Percentiles rank a stretch among this genome's conserved stretches.
Conservation (phyloP, 1,284 basidiomycete genomes). For the Sphagnurus paluster region DNA sequence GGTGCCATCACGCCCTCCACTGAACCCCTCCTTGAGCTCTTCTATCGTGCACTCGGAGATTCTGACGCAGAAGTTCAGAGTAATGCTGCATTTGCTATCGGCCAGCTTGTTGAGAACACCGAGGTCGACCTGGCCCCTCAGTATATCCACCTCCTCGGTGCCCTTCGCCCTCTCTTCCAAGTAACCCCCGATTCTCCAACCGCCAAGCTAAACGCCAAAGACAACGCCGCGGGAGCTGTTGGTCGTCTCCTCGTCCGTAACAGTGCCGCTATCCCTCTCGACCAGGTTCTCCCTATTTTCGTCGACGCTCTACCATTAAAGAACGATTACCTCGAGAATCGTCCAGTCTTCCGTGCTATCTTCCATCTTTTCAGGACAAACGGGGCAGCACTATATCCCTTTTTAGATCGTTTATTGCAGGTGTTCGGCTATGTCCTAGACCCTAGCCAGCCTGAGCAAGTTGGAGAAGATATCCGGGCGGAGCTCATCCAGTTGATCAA, state of each 20-base stretch:
- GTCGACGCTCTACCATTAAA: slow-evolving; percentile 83
- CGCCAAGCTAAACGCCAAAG: slow-evolving; percentile 81
- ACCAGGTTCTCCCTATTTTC: slow-evolving; percentile 87
- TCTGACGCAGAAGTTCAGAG: slow-evolving; percentile 91
- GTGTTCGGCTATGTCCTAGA: slow-evolving; percentile 88
- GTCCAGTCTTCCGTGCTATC: slow-evolving; percentile 86
- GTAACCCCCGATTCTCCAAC: slow-evolving; percentile 61
- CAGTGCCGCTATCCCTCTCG: slow-evolving; percentile 80
- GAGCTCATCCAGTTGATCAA: slow-evolving; percentile 78
- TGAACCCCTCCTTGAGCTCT: slow-evolving; percentile 79
- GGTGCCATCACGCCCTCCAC: slow-evolving; percentile 85
- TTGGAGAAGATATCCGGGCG: slow-evolving; percentile 74
- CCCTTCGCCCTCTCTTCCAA: slow-evolving; percentile 84
- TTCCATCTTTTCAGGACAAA: slow-evolving; percentile 86
- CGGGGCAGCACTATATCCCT: slow-evolving; percentile 69
- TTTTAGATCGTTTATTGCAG: slow-evolving; percentile 81
- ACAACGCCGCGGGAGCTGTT: slow-evolving; percentile 95
- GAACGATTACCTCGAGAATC: slow-evolving; percentile 89
- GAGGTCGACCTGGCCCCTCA: slow-evolving; percentile 83
- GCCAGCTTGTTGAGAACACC: slow-evolving; percentile 90
- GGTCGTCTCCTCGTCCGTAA: slow-evolving; percentile 88
- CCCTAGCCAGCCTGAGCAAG: slow-evolving; percentile 69
- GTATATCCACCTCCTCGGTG: slow-evolving; percentile 77
- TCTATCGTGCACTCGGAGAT: slow-evolving; percentile 84
- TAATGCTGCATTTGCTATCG: slow-evolving; percentile 94